Conservation (phyloP, 148 eudicot species). For the Chenopodium suecicum region DNA sequence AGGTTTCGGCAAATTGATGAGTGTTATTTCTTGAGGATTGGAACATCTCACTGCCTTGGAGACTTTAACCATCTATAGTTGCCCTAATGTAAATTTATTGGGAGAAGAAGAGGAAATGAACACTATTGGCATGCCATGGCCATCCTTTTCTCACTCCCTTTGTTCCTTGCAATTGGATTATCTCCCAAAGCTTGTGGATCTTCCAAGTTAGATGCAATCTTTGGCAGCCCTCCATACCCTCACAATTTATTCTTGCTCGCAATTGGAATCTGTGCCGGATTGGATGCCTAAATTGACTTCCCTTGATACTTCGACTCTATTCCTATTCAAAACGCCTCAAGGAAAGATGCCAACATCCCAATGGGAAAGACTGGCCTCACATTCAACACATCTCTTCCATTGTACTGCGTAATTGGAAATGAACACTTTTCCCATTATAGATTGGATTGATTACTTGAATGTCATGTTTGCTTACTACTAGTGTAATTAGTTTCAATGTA, state of each 20-base stretch:
- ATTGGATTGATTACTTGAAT: too few species aligned
- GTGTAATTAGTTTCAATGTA: too few species aligned
- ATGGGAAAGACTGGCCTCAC: conserved; percentile 1
- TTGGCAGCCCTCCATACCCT: conserved; percentile 9
- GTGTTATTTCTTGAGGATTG: conserved; percentile 4
- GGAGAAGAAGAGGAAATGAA: background rate
- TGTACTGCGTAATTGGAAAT: background rate
- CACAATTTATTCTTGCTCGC: background rate
- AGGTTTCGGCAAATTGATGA: background rate
- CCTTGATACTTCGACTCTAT: background rate
- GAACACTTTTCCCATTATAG: too few species aligned
- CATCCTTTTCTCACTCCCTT: background rate
- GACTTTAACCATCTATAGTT: background rate
- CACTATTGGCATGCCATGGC: conserved; percentile 2
- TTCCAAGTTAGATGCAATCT: conserved; percentile 10
- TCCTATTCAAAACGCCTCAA: background rate
- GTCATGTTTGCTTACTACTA: too few species aligned
- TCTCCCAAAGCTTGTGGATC: background rate
- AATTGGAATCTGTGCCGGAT: conserved; percentile 8
- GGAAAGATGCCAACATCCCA: background rate
- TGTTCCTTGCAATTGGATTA: background rate
- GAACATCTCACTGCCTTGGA: conserved; percentile 23
- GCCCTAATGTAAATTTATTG: background rate
- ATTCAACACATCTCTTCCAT: conserved; percentile 17
- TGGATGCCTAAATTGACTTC: conserved; percentile 19